Evolutionary conservation across 2,329 filamentous ascomycete species (phyloP).

Genomic region (Triangularia setosa): DNA sequence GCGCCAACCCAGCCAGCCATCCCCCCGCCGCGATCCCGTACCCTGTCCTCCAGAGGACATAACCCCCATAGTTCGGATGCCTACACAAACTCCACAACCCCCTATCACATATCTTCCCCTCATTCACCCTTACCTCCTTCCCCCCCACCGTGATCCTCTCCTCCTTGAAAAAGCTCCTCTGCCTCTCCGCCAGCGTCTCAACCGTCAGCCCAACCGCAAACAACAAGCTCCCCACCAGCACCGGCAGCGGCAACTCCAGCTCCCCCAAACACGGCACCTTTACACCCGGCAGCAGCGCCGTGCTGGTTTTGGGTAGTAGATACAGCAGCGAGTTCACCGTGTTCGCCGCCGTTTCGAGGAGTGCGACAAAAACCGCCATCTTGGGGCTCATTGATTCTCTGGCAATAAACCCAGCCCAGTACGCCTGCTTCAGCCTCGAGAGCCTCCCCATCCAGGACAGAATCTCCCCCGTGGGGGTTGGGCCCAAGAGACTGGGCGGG

Average conservation of each 20-base stretch:
- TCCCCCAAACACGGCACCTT: conserved; percentile 21
- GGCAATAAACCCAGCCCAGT: conserved; percentile 46
- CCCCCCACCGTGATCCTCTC: conserved; percentile 21
- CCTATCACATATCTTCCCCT: conserved; percentile 36
- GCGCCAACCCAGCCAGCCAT: conserved; percentile 32
- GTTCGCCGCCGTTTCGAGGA: conserved; percentile 54
- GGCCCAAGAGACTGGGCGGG: conserved; percentile 37
- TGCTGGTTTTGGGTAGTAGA: conserved; percentile 45
- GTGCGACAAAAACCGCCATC: conserved; percentile 40
- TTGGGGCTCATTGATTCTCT: conserved; percentile 46
- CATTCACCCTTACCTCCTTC: conserved; percentile 23
- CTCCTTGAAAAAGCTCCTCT: conserved; percentile 45
- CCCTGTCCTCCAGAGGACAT: conserved; percentile 33
- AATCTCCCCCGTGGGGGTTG: conserved; percentile 30
- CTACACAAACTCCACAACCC: conserved; percentile 39
- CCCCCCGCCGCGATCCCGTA: conserved; percentile 35
- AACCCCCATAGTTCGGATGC: conserved; percentile 41
- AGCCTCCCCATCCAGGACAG: conserved; percentile 52
- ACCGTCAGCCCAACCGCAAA: conserved; percentile 50
- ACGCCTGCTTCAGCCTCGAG: conserved; percentile 52
- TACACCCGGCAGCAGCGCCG: conserved; percentile 26
- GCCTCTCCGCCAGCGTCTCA: conserved; percentile 54
- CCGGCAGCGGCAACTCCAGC: conserved; percentile 17
- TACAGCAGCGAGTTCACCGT: conserved; percentile 53
- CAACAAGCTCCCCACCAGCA: conserved; percentile 42